Evolutionary conservation across 129 eudicot genomes (phyloP).

Genomic region (Arctium lappa): DNA sequence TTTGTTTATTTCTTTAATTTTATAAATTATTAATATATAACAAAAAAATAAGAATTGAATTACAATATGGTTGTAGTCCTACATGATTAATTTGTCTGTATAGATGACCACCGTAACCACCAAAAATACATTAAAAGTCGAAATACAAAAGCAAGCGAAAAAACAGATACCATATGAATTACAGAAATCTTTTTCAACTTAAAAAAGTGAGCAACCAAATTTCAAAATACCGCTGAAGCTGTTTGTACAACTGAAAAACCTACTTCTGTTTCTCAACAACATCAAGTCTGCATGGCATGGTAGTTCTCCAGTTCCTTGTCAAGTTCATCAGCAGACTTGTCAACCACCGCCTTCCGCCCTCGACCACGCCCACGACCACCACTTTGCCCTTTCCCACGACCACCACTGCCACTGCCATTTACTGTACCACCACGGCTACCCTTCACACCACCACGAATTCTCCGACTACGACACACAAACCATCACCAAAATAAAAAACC

Average conservation of each 20-base stretch:
- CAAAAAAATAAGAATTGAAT: too few relatives aligned
- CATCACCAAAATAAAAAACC: background rate
- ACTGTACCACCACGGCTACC: conserved; percentile 32
- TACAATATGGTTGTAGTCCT: too few relatives aligned
- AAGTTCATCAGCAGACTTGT: conserved; percentile 82
- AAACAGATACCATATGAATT: background rate
- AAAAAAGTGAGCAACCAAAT: background rate
- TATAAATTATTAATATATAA: too few relatives aligned
- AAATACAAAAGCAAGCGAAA: conserved; percentile 3
- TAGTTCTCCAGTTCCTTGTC: conserved; percentile 90
- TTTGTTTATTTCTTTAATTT: too few relatives aligned
- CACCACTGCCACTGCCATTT: conserved; percentile 45
- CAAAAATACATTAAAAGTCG: background rate
- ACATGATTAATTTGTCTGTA: too few relatives aligned
- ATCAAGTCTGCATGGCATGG: conserved; percentile 71
- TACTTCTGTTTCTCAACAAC: background rate
- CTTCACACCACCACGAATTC: conserved; percentile 47
- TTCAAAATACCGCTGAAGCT: background rate
- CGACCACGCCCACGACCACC: conserved; percentile 48
- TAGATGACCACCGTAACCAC: too few relatives aligned
- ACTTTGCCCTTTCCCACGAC: conserved; percentile 38
- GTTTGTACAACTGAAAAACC: conserved; percentile 33
- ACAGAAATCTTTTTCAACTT: background rate
- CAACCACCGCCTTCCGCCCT: conserved; percentile 45
- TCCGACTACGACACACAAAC: conserved; percentile 36